phyloP scores from a whole-genome alignment of 2,329 filamentous ascomycete species.

The Fusarium setosum region DNA sequence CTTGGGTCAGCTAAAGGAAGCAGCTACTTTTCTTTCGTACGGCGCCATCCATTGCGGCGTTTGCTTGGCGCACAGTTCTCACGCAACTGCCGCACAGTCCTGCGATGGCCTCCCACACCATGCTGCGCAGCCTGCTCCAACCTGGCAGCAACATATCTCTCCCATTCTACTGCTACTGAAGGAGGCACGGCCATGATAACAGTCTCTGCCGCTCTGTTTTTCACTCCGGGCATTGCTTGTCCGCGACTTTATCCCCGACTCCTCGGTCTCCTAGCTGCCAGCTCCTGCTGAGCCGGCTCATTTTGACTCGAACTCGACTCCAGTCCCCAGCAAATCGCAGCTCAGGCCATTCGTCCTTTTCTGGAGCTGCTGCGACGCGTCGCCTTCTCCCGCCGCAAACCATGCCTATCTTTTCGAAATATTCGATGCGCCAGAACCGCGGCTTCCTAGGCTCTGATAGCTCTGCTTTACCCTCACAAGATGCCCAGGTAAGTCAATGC shows the following conservation, averaged over 20 bases:
- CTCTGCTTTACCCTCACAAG: constrained; percentile 61
- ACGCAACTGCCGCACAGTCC: constrained; percentile 33
- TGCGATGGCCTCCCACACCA: constrained; percentile 41
- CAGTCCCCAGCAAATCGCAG: constrained; percentile 1
- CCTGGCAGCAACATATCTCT: constrained; percentile 27
- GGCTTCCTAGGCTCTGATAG: constrained; percentile 63
- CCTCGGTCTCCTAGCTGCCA: constrained; percentile 6
- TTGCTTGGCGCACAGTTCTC: constrained; percentile 37
- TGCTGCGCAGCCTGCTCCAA: constrained; percentile 31
- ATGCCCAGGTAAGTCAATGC: constrained; percentile 56
- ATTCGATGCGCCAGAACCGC: constrained; percentile 54
- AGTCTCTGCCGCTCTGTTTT: constrained; percentile 1
- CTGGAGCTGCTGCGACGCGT: constrained; percentile 31
- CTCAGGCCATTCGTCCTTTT: constrained; percentile 29
- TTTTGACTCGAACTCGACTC: too few relatives aligned
- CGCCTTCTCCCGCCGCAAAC: constrained; percentile 28
- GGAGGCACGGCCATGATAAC: constrained; percentile 34
- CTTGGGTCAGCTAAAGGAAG: constrained; percentile 29
- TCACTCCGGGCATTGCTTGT: constrained; percentile 24
- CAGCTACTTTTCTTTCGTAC: constrained; percentile 6
- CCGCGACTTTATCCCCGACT: constrained; percentile 19
- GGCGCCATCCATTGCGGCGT: constrained; percentile 21
- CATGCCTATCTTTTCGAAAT: constrained; percentile 46
- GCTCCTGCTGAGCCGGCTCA: constrained; percentile 11
- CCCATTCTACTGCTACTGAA: constrained; percentile 7